These are phyloP conservation scores for Sphagnum magellanicum DNA, from an alignment of 228 moss, liverwort and hornwort genomes.

Conservation along the genomic window DNA sequence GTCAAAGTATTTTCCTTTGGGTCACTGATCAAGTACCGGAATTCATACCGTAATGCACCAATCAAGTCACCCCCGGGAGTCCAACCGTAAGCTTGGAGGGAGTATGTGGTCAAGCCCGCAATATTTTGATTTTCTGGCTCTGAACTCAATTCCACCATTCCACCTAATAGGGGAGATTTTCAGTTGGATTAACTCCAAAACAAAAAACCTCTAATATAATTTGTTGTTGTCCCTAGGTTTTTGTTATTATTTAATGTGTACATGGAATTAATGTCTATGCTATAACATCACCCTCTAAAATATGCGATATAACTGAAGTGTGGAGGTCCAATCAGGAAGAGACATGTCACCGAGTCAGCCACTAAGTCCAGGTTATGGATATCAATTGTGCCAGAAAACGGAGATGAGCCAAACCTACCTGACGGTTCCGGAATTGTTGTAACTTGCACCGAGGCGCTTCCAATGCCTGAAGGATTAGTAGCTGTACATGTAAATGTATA, in stretches of 20 bases:
- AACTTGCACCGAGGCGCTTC: constrained; percentile 18
- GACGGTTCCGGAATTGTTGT: constrained; percentile 20
- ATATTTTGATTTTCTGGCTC: constrained; percentile 12
- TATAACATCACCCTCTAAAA: too few species aligned
- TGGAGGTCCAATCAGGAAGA: too few species aligned
- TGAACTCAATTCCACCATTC: constrained; percentile 14
- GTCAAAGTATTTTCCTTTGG: neutral
- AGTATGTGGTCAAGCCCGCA: constrained; percentile 35
- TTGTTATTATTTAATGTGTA: neutral
- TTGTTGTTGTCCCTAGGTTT: neutral
- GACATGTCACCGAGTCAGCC: too few species aligned
- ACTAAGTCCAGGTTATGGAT: neutral
- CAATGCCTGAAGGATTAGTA: neutral
- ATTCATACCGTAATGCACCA: constrained; percentile 43
- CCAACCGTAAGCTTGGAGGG: constrained; percentile 43
- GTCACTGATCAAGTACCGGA: constrained; percentile 19
- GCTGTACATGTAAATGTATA: constrained; percentile 42
- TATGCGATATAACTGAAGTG: too few species aligned
- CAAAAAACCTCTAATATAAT: too few species aligned
- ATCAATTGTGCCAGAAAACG: neutral
- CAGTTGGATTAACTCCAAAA: too few species aligned
- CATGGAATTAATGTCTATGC: neutral
- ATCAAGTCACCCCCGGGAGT: constrained; percentile 22
- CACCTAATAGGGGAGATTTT: constrained; percentile 10
- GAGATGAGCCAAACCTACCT: neutral